A percentile compares a stretch with the other conserved stretches of the same genome.
Conservation (phyloP, 805 yeast genomes). For the Candida quercuum region DNA sequence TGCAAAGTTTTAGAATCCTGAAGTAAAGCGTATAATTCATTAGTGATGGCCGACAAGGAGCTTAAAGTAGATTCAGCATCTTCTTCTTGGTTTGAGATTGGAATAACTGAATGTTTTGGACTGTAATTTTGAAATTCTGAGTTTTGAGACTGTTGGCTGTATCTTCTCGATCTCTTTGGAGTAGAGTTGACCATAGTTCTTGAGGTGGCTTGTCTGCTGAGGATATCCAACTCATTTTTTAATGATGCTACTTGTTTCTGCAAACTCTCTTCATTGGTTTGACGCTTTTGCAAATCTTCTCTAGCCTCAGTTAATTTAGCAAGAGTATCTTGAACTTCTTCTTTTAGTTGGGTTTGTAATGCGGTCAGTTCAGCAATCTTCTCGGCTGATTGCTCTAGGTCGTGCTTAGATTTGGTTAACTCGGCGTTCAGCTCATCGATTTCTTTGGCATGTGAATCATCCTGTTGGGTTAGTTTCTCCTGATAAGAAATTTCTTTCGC, state of each 20-base stretch:
- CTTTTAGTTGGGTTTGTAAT: slow-evolving; percentile 57
- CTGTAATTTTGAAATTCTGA: slow-evolving; percentile 21
- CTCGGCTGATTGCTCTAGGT: slow-evolving; percentile 50
- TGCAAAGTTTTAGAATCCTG: slow-evolving; percentile 70
- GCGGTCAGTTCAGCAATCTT: slow-evolving; percentile 56
- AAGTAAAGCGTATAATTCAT: slow-evolving; percentile 64
- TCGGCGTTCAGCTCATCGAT: slow-evolving; percentile 49
- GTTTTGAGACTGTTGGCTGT: slow-evolving; percentile 35
- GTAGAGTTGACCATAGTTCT: slow-evolving; percentile 27
- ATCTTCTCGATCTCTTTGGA: slow-evolving; percentile 28
- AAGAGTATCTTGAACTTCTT: slow-evolving; percentile 56
- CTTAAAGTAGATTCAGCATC: slow-evolving; percentile 36
- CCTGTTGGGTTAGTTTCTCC: slow-evolving; percentile 38
- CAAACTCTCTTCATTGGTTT: slow-evolving; percentile 58
- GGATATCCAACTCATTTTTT: slow-evolving; percentile 26
- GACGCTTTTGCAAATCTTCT: slow-evolving; percentile 50
- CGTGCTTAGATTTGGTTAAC: slow-evolving; percentile 46
- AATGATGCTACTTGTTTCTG: slow-evolving; percentile 43
- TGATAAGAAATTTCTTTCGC: slow-evolving; percentile 50
- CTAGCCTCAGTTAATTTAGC: slow-evolving; percentile 59
- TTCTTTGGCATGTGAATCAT: slow-evolving; percentile 42
- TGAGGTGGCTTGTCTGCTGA: slow-evolving; percentile 26
- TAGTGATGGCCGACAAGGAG: slow-evolving; percentile 66
- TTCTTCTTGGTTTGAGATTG: slow-evolving; percentile 46
- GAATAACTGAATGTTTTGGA: slow-evolving; percentile 56